Conservation (phyloP, 2,329 filamentous ascomycete genomes). For the Diaporthe eres region DNA sequence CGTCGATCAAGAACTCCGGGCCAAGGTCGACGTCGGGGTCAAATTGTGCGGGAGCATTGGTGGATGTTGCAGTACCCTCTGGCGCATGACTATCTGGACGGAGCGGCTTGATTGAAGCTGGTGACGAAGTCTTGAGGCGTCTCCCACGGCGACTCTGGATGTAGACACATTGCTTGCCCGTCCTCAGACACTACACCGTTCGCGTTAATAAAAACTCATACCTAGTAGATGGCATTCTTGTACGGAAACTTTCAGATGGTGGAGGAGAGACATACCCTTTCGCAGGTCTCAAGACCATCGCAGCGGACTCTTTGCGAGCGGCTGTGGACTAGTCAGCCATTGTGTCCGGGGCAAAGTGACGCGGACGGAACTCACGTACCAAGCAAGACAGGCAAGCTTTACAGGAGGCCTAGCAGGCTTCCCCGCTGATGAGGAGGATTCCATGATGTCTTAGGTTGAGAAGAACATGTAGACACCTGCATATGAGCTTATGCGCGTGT, state of each 20-base stretch:
- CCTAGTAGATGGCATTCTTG: too few species aligned
- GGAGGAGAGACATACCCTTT: background rate
- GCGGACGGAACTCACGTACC: background rate
- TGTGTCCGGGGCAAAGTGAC: accelerated
- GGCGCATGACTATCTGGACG: background rate
- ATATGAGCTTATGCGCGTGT: too few species aligned
- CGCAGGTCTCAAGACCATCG: background rate
- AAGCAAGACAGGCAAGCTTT: background rate
- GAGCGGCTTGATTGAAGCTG: background rate
- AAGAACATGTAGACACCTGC: accelerated
- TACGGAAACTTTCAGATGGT: too few species aligned
- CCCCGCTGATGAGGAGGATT: background rate
- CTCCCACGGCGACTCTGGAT: background rate
- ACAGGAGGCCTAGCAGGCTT: background rate
- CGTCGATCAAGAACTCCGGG: background rate
- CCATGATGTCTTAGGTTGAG: background rate
- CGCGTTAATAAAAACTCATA: background rate
- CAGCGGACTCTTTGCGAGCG: background rate
- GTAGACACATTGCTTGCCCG: background rate
- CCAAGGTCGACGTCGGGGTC: background rate
- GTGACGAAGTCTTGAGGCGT: background rate
- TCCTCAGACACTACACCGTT: background rate
- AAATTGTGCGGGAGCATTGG: background rate
- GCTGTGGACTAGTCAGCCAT: background rate
- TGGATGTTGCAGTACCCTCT: background rate